Evolutionary conservation across 2,329 filamentous ascomycete genomes (phyloP), one percentile per base, ranked within the genome.

Genomic region (Penicillium griseofulvum): DNA sequence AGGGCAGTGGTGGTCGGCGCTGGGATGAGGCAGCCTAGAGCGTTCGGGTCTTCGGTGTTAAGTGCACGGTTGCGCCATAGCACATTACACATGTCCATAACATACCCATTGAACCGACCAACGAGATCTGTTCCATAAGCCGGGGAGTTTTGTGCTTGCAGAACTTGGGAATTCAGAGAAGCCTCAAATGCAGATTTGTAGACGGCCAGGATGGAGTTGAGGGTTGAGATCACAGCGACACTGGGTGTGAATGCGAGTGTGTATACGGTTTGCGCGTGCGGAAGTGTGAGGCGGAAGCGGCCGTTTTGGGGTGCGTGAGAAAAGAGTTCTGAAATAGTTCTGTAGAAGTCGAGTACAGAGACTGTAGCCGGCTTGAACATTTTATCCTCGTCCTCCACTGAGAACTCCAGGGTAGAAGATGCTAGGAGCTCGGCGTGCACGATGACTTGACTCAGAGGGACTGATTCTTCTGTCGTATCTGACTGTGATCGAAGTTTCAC

Each of bases 21-120:
- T 1, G 78, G 73, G 48, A 84, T 74, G 9, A 82, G 70, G 61
- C 83, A 82, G 4, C 81, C 83, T 16, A 80, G 65, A 3, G 82
- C 78, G 63, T 85, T 84, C n/a, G 81, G 75, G 60, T 93, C 89
- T 1, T 78, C 76, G 12, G 76, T 76, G 55, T 84, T 84, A 56
- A 95, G 87, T 1, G 87, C 90, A 12, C 87, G 83, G 22, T 84
- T 83, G 9, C 90, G 83, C 90, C 90, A 95, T 44, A 94, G 71
- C 48, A 89, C 85, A 68, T 95, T 95, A 77, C 90, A 92, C 31
- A 91, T 82, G 68, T 96, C 91, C 85, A 94, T 92, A 31, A 95
- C 81, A 69, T 88, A 91, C 22, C 87, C 87, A 69, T 96, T 96
- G 76, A 94, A 92, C 24, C 81, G 76, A 60, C 85, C 83, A 38